A percentile compares a stretch with the other conserved stretches of the same genome.
These are phyloP conservation scores for Puya raimondii DNA, from an alignment of 176 grass and related monocot species.

Conservation along the genomic window DNA sequence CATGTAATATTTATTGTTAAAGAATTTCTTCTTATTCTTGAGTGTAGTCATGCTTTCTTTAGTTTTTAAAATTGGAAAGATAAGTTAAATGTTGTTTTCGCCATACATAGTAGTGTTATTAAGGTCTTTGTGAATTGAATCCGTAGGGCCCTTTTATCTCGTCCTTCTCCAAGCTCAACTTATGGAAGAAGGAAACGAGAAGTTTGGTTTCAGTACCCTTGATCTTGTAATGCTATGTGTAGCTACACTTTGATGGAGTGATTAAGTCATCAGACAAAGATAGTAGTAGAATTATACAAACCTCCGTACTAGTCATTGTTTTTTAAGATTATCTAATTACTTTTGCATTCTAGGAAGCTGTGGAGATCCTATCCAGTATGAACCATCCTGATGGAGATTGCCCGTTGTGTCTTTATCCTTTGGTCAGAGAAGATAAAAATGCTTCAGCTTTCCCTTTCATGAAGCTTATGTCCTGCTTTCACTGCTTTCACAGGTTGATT, in stretches of 20 bases:
- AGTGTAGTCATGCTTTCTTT: background rate
- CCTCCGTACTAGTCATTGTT: background rate
- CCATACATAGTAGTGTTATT: too few species aligned
- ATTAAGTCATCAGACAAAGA: too few species aligned
- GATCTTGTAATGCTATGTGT: too few species aligned
- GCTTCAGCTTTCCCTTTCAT: slow-evolving; percentile 55
- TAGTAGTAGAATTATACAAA: background rate
- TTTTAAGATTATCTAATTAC: background rate
- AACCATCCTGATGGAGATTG: slow-evolving; percentile 97
- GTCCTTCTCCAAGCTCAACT: too few species aligned
- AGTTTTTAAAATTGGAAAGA: background rate
- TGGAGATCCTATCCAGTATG: slow-evolving; percentile 73
- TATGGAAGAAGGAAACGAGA: background rate
- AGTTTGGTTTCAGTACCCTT: too few species aligned
- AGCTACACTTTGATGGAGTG: too few species aligned
- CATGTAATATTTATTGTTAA: background rate
- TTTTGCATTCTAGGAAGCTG: slow-evolving; percentile 53
- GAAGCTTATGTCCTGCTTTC: slow-evolving; percentile 98
- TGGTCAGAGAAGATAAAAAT: slow-evolving; percentile 48
- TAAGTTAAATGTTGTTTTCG: too few species aligned
- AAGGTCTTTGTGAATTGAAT: too few species aligned
- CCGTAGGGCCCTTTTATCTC: too few species aligned
- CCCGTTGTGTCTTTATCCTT: slow-evolving; percentile 84
- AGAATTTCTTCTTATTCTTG: background rate
- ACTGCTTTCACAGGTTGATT: slow-evolving; percentile 85